Base-by-base conservation (phyloP, 805 yeast species). In the Kodamaea kaohsiungensis region DNA sequence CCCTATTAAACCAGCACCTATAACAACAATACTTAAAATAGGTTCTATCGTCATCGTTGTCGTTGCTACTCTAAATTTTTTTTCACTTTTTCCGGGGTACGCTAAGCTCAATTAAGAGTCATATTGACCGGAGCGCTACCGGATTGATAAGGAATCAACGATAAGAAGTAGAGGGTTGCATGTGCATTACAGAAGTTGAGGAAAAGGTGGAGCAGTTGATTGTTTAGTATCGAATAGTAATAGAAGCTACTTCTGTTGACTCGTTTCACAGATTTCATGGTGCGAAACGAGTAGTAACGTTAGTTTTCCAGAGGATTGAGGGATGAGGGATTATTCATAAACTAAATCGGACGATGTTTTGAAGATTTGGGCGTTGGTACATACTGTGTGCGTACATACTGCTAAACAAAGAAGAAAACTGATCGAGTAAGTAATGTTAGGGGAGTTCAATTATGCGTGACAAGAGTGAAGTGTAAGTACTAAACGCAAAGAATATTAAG, bases 1-100 rank as follows among this genome's bases (percentile, higher is more conserved):
- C 5, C 69, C 70, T 22, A 66, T 65, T 13, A 66, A 59, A 1
- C 70, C 70, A 4, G 68, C 68, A 37, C 70, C 70, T 9, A 66
- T 57, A 25, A 66, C 62, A 13, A 61, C 58, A 8, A 59, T 54
- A 18, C 57, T 30, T 15, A 47, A 49, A 12, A 40, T 51, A 5
- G 53, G 43, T 12, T 55, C 51, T 13, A 52, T 43, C 10, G 53
- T 59, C 62, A 59, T 59, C 19, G 7, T 17, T 7, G 35, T 30
- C 35, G 35, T 30, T 30, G 13, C 35, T 30, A 30, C 35, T 30
- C 3, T 4, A 10, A 9, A 9, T 30, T 30, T 30, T 30, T 30
- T 30, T 30, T 30, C 35, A 30, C 35, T 30, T 30, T 30, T 30
- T 30, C 35, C 35, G 35, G 35, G 35, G 35, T 30, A 30, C 13